Percentiles rank a stretch among this genome's conserved stretches.
These are phyloP conservation scores for Trametes polyzona DNA, from an alignment of 1,284 basidiomycete species.

Conservation along the genomic window DNA sequence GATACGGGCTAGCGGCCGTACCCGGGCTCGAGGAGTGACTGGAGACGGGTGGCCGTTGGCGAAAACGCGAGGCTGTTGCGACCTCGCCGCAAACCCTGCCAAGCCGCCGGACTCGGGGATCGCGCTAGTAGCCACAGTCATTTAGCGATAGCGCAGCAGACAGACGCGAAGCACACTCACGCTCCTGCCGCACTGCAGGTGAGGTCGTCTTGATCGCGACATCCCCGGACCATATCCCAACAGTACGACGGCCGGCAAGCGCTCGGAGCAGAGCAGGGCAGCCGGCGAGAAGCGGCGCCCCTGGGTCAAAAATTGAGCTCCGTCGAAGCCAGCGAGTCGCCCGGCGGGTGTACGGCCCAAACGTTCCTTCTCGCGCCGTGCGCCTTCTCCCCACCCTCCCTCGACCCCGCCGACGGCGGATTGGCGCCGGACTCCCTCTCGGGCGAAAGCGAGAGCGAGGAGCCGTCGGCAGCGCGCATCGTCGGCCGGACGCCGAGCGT, in stretches of 20 bases:
- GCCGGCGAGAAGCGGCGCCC: background rate
- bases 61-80: background rate
- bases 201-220: slow-evolving; percentile 1
- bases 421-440: slow-evolving; percentile 19
- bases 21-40: background rate
- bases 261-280: background rate
- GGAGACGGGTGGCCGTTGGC: background rate
- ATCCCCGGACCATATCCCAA: background rate
- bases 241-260: slow-evolving; percentile 7
- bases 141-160: background rate
- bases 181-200: background rate
- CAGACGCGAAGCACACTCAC: background rate
- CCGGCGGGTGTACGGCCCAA: slow-evolving; percentile 21
- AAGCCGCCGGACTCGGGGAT: background rate
- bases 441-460: slow-evolving; percentile 14
- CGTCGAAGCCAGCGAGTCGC: slow-evolving; percentile 9
- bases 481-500: slow-evolving; percentile 78
- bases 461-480: slow-evolving; percentile 42
- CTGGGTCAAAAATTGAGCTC: slow-evolving; percentile 23
- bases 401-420: slow-evolving; percentile 8
- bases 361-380: slow-evolving; percentile 23
- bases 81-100: background rate
- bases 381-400: slow-evolving; percentile 1
- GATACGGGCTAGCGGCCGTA: background rate
- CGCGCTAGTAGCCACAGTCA: background rate